A percentile compares a stretch with the other conserved stretches of the same genome.
Evolutionary conservation across 176 grass and related monocot species (phyloP).

Genomic region (Oryza coarctata): DNA sequence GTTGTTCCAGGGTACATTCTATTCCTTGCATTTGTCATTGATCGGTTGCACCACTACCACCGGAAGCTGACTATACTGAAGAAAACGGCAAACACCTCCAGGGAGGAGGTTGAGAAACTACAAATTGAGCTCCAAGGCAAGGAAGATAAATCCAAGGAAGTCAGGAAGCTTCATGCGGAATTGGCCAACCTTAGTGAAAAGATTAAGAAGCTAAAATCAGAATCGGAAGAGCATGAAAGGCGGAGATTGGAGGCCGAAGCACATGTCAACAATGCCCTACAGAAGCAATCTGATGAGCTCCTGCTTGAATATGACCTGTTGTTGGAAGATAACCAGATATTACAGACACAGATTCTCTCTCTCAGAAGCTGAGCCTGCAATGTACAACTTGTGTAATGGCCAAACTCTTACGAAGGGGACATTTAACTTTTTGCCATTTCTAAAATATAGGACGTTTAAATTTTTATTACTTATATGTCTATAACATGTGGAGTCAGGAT

Average conservation of each 20-base stretch:
- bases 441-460: too few species aligned
- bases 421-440: too few species aligned
- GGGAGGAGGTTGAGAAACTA: conserved; percentile 57
- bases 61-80: conserved; percentile 43
- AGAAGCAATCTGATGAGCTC: conserved; percentile 58
- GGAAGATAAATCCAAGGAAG: conserved; percentile 31
- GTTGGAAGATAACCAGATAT: conserved; percentile 61
- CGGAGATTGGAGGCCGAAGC: conserved; percentile 44
- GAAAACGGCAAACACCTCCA: conserved; percentile 42
- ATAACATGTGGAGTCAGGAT: too few species aligned
- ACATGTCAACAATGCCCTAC: conserved; percentile 44
- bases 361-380: conserved; percentile 22
- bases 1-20: conserved; percentile 53
- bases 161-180: conserved; percentile 41
- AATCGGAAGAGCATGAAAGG: conserved; percentile 43
- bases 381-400: not conserved
- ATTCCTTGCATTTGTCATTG: conserved; percentile 61
- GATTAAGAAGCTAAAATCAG: conserved; percentile 48
- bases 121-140: conserved; percentile 51
- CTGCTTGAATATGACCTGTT: conserved; percentile 62
- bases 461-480: too few species aligned
- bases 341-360: conserved; percentile 50
- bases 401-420: not conserved
- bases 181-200: conserved; percentile 40
- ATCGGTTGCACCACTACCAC: conserved; percentile 55